Base-by-base conservation (phyloP, 2,329 filamentous ascomycete genomes). In the Nothopassalora personata region DNA sequence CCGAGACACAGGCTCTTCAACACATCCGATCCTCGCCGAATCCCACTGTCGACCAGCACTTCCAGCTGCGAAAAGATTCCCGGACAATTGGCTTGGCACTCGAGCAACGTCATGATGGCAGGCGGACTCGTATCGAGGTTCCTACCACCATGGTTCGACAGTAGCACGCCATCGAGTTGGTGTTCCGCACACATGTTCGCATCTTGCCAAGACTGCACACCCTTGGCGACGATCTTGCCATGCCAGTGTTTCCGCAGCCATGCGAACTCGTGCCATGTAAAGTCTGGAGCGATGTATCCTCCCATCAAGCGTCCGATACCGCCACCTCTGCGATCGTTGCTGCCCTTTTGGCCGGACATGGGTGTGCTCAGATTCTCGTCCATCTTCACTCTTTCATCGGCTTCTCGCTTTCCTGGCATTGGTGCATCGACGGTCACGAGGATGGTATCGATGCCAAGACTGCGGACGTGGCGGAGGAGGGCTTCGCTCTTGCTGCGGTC, bases 1-100 rank as follows among this genome's bases (percentile, higher is more conserved):
- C 86, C 86, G 0, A 89, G 73, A 54, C 84, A 86, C 10, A 89
- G 67, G 0, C 84, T 85, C 70, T 89, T 89, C 64, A 89, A 78
- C 3, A 89, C 81, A 66, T 89, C 86, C 0, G 84, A 83, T 0
- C 86, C 86, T 18, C 85, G 75, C n/a, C 80, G 78, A 31, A 89
- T 79, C 0, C 86, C 86, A 0, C 86, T 84, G 62, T 89, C 86
- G 4, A 89, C 74, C 54, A 81, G 83, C 0, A 89, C 80, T 66
- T 87, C 83, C 69, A 88, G 76, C 54, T 73, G 72, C 28, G 80
- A 78, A 54, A 88, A 84, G 0, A 89, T 77, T 56, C 82, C 76
- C 0, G 86, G 85, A 46, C 81, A 84, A 62, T 80, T 81, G 64
- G 79, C 79, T 58, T 84, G 84, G 61, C 89, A 76, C 72, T 89